Evolutionary conservation across 202 grass and related monocot genomes (phyloP).

Genomic region (Zizania palustris): DNA sequence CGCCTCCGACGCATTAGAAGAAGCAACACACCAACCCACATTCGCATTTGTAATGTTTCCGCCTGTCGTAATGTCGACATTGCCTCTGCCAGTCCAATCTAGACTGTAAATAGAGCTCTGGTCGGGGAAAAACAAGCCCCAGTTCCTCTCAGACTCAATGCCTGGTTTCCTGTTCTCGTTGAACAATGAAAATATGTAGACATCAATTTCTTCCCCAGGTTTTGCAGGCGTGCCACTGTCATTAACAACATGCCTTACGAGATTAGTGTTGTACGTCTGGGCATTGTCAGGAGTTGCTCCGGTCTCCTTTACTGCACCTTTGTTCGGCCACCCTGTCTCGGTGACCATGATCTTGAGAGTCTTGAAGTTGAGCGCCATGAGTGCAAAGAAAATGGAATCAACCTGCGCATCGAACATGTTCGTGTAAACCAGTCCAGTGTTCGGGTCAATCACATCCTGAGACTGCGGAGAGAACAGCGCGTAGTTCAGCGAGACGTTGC

Average conservation of each 20-base stretch:
- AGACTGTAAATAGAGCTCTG: slow-evolving; percentile 88
- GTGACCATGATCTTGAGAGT: slow-evolving; percentile 90
- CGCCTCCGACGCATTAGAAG: slow-evolving; percentile 65
- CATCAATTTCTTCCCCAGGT: slow-evolving; percentile 84
- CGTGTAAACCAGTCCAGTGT: slow-evolving; percentile 87
- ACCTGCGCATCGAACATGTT: slow-evolving; percentile 97
- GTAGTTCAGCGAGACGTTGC: slow-evolving; percentile 83
- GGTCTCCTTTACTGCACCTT: slow-evolving; percentile 74
- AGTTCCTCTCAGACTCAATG: slow-evolving; percentile 92
- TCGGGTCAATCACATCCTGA: slow-evolving; percentile 76
- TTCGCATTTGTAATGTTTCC: slow-evolving; percentile 84
- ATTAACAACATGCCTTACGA: slow-evolving; percentile 88
- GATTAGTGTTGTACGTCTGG: slow-evolving; percentile 90
- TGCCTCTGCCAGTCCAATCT: slow-evolving; percentile 85
- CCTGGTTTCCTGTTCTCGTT: slow-evolving; percentile 95
- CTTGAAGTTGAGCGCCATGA: slow-evolving; percentile 93
- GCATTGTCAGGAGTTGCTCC: slow-evolving; percentile 86
- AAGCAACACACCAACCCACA: slow-evolving; percentile 87
- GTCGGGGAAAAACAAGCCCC: slow-evolving; percentile 88
- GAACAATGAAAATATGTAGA: slow-evolving; percentile 96
- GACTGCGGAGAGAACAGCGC: slow-evolving; percentile 71
- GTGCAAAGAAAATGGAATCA: slow-evolving; percentile 87
- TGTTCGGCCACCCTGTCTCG: slow-evolving; percentile 90
- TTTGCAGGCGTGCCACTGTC: slow-evolving; percentile 89
- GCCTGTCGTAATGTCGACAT: slow-evolving; percentile 83